Conservation (phyloP, 164 flowering plant species). For the Vitis riparia region DNA sequence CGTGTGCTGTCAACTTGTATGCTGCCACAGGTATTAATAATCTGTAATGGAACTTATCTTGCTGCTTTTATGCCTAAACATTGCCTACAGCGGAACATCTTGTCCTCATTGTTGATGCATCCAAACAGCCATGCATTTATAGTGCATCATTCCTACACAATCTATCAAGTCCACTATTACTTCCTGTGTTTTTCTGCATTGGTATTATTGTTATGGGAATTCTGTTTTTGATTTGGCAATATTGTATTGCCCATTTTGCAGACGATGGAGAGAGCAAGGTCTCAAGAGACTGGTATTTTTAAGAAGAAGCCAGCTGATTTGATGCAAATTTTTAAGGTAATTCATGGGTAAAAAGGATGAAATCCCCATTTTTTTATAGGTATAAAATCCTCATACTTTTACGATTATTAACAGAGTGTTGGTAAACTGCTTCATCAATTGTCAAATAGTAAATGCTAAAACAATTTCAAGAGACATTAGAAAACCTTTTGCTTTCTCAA, state of each 20-base stretch:
- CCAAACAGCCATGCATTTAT: no score
- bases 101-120: no score
- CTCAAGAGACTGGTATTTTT: slow-evolving; percentile 80
- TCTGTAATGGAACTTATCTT: no score
- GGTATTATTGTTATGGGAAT: background rate
- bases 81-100: no score
- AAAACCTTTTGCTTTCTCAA: background rate
- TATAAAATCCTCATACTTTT: background rate
- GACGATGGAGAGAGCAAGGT: slow-evolving; percentile 90
- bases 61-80: no score
- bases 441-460: background rate
- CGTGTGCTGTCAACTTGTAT: no score
- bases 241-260: slow-evolving; percentile 24
- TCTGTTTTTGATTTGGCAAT: background rate
- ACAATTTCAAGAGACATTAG: background rate
- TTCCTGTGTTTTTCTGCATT: no score
- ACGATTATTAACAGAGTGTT: background rate
- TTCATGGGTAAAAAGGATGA: background rate
- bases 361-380: no score
- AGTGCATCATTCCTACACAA: no score
- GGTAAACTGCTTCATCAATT: background rate
- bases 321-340: slow-evolving; percentile 96
- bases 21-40: no score
- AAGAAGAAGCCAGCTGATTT: slow-evolving; percentile 93
- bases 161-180: no score